Evolutionary conservation across 768 basidiomycete species (phyloP), one percentile per base, ranked within the genome.

Genomic region (Amanita rubescens): DNA sequence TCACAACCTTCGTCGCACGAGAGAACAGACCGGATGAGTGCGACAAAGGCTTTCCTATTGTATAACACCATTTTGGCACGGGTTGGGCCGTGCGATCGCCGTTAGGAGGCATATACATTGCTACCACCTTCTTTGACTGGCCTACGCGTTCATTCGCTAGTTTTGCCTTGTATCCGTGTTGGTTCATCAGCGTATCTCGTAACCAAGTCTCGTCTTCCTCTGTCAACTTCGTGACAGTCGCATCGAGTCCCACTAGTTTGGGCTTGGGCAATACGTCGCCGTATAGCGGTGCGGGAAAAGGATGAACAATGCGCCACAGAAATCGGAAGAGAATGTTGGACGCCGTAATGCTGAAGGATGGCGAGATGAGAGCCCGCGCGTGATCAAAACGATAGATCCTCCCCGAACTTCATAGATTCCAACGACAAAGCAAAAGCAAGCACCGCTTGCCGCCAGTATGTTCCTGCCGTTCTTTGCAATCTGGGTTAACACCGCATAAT

Each of bases 11-110:
- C 12, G 33, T 33, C 33, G 37, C 50, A 9, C 50, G 14, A 22
- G 50, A 51, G 37, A 51, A 51, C 24, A 51, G 38, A 20, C 38
- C 37, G 15, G 33, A 37, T 14, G 50, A 51, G 19, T 22, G 17
- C 34, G 15, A 41, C 12, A 51, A 41, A 10, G 50, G 34, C 20
- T 35, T 24, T 8, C 50, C 50, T n/a, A 51, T 38, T 2, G 50
- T 45, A 30, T 45, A 45, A 30, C 43, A 45, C 43, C 43, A 45
- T 30, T 22, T 45, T 12, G 17, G 20, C 11, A 17, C 22, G 11
- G 43, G 33, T 33, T 33, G 33, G 33, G 43, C 25, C 25, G 4
- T 9, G 20, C n/a, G 20, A 24, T 22, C 10, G 20, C 8, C 22
- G 17, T 17, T 30, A 24, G 17, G 25, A 45, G 43, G 43, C 3